Percentiles rank a stretch among this genome's conserved stretches.
These are phyloP conservation scores for Xylariaceae sp. DNA, from an alignment of 2,329 filamentous ascomycete species.

Conservation along the genomic window DNA sequence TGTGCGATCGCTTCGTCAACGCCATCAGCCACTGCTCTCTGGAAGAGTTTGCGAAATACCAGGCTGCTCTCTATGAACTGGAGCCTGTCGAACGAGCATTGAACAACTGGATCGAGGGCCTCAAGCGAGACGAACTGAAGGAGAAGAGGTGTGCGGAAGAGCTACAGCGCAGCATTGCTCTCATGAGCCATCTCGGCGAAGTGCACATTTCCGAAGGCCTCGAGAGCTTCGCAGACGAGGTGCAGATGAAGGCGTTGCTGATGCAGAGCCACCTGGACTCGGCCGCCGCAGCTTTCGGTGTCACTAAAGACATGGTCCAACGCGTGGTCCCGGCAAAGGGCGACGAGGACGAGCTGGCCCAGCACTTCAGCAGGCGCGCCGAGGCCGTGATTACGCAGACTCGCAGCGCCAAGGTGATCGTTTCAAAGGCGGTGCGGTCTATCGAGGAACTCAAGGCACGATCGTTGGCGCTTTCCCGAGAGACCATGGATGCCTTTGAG, in stretches of 20 bases:
- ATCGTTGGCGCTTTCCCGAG: conserved; percentile 65
- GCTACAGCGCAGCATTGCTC: conserved; percentile 74
- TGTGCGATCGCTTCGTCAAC: conserved; percentile 79
- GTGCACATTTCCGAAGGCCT: conserved; percentile 67
- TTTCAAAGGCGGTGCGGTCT: conserved; percentile 70
- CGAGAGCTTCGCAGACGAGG: conserved; percentile 69
- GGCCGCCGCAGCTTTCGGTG: conserved; percentile 43
- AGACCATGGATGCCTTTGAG: conserved; percentile 65
- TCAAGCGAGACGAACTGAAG: conserved; percentile 80
- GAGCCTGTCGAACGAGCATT: conserved; percentile 86
- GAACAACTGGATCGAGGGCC: conserved; percentile 79
- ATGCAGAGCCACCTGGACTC: conserved; percentile 80
- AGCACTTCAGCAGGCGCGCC: conserved; percentile 63
- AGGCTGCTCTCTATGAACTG: conserved; percentile 77
- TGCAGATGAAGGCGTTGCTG: conserved; percentile 70
- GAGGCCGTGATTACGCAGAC: conserved; percentile 70
- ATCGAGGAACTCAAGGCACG: conserved; percentile 72
- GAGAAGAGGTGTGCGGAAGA: conserved; percentile 77
- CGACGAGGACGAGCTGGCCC: conserved; percentile 62
- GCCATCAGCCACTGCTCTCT: conserved; percentile 74
- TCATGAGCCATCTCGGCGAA: conserved; percentile 81
- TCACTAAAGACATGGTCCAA: conserved; percentile 59
- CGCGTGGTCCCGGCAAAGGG: conserved; percentile 50
- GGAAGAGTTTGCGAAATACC: conserved; percentile 72
- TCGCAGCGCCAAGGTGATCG: conserved; percentile 76